Base-by-base conservation (phyloP, 768 basidiomycete genomes). In the Galerina marginata region DNA sequence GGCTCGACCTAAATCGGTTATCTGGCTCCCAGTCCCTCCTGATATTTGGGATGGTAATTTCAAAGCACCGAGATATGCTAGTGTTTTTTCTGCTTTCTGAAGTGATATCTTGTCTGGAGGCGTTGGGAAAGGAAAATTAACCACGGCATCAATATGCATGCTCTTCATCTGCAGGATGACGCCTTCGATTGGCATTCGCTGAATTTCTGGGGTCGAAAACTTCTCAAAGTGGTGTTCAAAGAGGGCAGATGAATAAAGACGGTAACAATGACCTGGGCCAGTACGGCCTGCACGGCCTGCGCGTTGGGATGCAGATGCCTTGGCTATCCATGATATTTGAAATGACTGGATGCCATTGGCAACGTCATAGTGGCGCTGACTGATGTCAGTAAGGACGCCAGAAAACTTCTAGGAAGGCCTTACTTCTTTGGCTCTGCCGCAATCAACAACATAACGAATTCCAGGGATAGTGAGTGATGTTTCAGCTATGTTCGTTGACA, bases 101-200 rank as follows among this genome's bases (percentile, higher is more conserved):
- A 99, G 79, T 4, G 86, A 83, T 9, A 74, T 68, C 39, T 90
- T 85, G 72, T 97, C 93, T 0, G 97, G 97, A 12, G 96, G 91
- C 0, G 97, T 98, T 1, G 97, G 97, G 76, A 99, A 99, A 14
- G 97, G 97, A 74, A 99, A 99, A 77, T 99, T 99, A 66, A 93
- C 82, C 40, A 99, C 94, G 1, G 93, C 83, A 69, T 99, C 95
- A 59, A 99, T 96, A 70, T 96, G 93, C 95, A 99, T 98, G 73
- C 88, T 89, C 80, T 99, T 99, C 96, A 99, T 98, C 74, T 98
- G 96, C 36, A 99, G 80, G 9, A 99, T 92, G 23, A 99, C 90
- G 2, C 95, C 96, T 67, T 99, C 97, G 65, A 99, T 96, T 0
- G 97, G 96, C 79, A 93, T 95, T 23, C 96, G 90, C 45, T 95